Base-by-base conservation (phyloP, 192 early-diverging fungal species). In the Piromyces finnis region DNA sequence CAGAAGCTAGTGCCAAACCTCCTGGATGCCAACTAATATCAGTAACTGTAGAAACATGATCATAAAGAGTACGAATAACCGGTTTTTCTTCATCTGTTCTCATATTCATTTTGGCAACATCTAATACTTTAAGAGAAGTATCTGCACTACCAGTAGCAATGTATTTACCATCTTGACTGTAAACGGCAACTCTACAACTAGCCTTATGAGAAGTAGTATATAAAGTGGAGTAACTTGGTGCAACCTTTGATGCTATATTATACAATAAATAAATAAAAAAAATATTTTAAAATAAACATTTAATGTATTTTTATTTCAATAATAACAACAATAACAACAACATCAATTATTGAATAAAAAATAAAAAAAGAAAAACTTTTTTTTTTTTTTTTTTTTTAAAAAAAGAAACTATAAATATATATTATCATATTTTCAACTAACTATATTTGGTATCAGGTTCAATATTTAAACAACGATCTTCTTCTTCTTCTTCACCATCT, bases 11-110 rank as follows among this genome's bases (percentile, higher is more conserved):
- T 16, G 95, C 94, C 28, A 93, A 86, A 17, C 96, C 96, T 82
- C 96, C 95, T 5, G 97, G 97, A 83, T 98, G 96, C 83, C 96
- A 97, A 35, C 89, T 89, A 13, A 95, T 84, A 79, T 94, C 95
- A 26, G 93, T 97, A 27, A 97, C 90, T 29, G 91, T 89, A 17
- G 85, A 92, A 0, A 85, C 83, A 83, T 97, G 96, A 84, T 98
- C 92, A 85, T 96, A 96, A 36, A 97, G 89, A 22, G 96, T 94
- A 29, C 94, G 88, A 81, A 98, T 92, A 78, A 97, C 95, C 0
- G 94, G 93, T 84, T 94, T 94, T 82, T 94, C 95, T 9, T 89
- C 87, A 78, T 92, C 91, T 22, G 87, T 85, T 36, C 88, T 87
- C 36, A 88, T 30, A 29, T 78, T 86, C 88, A 97, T 94, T 80